Evolutionary conservation across 768 basidiomycete genomes (phyloP).

Genomic region (Panus rudis): DNA sequence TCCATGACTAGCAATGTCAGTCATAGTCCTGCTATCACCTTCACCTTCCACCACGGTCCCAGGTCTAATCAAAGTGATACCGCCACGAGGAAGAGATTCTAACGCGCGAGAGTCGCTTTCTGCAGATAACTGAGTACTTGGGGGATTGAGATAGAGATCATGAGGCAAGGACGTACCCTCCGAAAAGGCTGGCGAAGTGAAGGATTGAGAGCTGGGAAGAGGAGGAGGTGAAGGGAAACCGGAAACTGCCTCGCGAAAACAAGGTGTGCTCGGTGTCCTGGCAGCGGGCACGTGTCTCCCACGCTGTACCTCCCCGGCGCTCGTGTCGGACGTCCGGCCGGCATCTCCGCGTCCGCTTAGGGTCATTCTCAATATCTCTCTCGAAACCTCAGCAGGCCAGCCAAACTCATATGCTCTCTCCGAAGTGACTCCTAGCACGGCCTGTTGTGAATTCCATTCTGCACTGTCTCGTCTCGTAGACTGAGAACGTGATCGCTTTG

Average conservation of each 20-base stretch:
- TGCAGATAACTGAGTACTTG: no score
- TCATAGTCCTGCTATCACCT: no score
- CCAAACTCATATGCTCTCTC: constrained; percentile 24
- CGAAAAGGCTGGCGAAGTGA: constrained; percentile 8
- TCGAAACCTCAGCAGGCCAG: constrained; percentile 56
- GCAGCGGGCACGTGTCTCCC: constrained; percentile 10
- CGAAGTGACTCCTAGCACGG: constrained; percentile 26
- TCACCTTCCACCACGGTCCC: constrained; percentile 13
- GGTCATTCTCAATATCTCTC: constrained; percentile 46
- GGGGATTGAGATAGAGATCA: no score
- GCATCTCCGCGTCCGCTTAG: constrained; percentile 25
- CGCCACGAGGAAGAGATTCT: no score
- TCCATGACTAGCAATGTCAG: no score
- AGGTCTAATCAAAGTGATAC: constrained; percentile 6
- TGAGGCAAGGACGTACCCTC: constrained; percentile 16
- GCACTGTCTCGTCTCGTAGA: constrained; percentile 47
- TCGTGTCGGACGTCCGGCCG: constrained; percentile 6
- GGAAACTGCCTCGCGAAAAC: constrained; percentile 18
- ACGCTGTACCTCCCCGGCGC: constrained; percentile 9
- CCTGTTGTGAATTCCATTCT: constrained; percentile 49
- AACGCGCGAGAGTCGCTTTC: no score
- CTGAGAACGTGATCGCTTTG: constrained; percentile 26
- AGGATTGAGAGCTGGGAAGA: constrained; percentile 13
- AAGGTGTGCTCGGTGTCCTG: constrained; percentile 10
- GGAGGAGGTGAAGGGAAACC: constrained; percentile 12